Base-by-base conservation (phyloP, 1,284 basidiomycete genomes). In the Leccinum brunneo-olivaceum region DNA sequence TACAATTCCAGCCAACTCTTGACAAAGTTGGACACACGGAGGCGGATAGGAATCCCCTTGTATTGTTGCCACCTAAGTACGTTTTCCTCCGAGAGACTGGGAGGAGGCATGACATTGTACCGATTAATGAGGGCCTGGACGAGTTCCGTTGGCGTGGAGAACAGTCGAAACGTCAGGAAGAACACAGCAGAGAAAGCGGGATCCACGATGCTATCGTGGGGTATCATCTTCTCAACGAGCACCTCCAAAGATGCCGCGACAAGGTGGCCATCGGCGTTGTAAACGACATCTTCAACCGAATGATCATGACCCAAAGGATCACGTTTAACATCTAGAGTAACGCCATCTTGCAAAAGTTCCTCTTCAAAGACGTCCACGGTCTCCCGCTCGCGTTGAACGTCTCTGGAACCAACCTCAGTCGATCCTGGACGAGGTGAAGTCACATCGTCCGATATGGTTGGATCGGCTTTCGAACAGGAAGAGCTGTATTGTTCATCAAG, bases 81-180 rank as follows among this genome's bases (percentile, higher is more conserved):
- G 43, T 92, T 88, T 39, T 79, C 78, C 34, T 75, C 71, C 16
- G 76, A 68, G 34, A 84, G 62, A n/a, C 70, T 67, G 4, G 61
- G 53, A 0, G 84, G 81, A 9, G 84, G 79, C 39, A 71, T 60
- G 41, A 93, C 70, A 57, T 93, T 85, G 66, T 90, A 98, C 12
- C 95, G 84, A 28, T 73, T 66, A 45, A 93, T 82, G 44, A 98
- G 69, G 0, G 82, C 74, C 9, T 86, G 77, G 2, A 89, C 75
- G 23, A 98, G 76, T 46, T 88, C 83, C 6, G 66, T 47, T 1
- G 95, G 88, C 0, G 84, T 80, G 1, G 87, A 81, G 66, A 97
- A 98, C 50, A 97, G 68, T n/a, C 95, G 80, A 74, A 98, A 98
- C 1, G 93, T 96, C 58, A 94, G 72, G 73, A 94, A 95, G 71